phyloP scores from a whole-genome alignment of 352 stramenopile genomes.

The Peronospora farinosa region DNA sequence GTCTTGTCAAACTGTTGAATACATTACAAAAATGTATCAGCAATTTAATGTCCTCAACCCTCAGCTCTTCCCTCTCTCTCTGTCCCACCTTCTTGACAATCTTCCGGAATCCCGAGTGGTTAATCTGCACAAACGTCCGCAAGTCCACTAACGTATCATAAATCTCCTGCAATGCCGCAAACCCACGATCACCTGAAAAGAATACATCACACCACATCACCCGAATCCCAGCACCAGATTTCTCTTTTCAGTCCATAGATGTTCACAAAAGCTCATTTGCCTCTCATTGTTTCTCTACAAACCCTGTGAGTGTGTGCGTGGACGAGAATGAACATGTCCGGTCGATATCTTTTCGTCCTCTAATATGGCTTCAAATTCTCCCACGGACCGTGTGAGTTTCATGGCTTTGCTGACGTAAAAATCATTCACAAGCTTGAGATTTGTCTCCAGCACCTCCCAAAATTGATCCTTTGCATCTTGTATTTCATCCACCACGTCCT shows the following conservation, averaged over 20 bases:
- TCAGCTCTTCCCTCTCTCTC: background rate
- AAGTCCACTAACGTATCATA: conserved; percentile 88
- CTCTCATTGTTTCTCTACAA: conserved; percentile 7
- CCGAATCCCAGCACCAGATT: too few relatives aligned
- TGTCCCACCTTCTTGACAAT: conserved; percentile 87
- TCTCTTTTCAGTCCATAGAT: too few relatives aligned
- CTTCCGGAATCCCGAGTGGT: conserved; percentile 89
- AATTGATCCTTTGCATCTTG: conserved; percentile 77
- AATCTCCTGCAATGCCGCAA: conserved; percentile 80
- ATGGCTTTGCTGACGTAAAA: conserved; percentile 74
- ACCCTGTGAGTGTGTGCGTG: conserved; percentile 56
- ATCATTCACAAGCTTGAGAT: conserved; percentile 82
- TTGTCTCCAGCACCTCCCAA: conserved; percentile 70
- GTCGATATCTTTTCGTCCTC: conserved; percentile 61
- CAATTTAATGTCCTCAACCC: background rate
- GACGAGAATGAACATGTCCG: conserved; percentile 69
- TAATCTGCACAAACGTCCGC: conserved; percentile 88
- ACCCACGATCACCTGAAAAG: conserved; percentile 48
- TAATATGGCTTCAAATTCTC: conserved; percentile 70
- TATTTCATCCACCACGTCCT: conserved; percentile 48
- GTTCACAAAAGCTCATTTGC: too few relatives aligned
- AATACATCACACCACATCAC: background rate
- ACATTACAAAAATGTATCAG: conserved; percentile 1
- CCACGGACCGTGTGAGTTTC: conserved; percentile 55
- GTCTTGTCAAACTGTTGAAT: conserved; percentile 86